A percentile compares a stretch with the other conserved stretches of the same genome.
These are phyloP conservation scores for Claviceps arundinis DNA, from an alignment of 2,329 filamentous ascomycete genomes.

Conservation along the genomic window DNA sequence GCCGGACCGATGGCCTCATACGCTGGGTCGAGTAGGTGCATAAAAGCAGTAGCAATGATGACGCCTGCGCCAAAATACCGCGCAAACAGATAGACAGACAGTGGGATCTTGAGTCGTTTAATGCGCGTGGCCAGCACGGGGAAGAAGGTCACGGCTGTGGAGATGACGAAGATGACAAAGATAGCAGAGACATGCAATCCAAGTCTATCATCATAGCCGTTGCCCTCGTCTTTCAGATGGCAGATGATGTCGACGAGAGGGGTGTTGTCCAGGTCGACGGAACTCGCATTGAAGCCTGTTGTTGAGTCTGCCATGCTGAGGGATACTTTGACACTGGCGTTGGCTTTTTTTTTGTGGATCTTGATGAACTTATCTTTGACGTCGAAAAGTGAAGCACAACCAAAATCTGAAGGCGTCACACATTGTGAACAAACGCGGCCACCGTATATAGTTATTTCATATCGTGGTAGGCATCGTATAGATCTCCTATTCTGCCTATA, in stretches of 20 bases:
- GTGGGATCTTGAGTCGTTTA: constrained; percentile 47
- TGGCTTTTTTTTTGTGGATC: too few species aligned
- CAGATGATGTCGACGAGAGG: constrained; percentile 27
- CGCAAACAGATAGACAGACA: constrained; percentile 67
- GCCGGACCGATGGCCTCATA: constrained; percentile 46
- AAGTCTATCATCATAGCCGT: constrained; percentile 46
- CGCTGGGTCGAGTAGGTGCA: constrained; percentile 75
- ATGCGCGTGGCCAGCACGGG: constrained; percentile 57
- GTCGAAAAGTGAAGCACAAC: not conserved
- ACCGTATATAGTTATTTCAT: not conserved
- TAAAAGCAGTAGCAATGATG: constrained; percentile 85
- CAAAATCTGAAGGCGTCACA: not conserved
- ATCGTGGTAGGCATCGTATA: not conserved
- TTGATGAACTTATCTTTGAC: not conserved
- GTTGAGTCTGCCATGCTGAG: constrained; percentile 12
- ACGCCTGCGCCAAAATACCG: constrained; percentile 93
- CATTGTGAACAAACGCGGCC: not conserved
- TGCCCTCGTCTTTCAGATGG: constrained; percentile 29
- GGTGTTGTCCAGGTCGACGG: constrained; percentile 48
- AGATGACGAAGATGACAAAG: constrained; percentile 73
- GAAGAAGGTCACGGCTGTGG: constrained; percentile 53
- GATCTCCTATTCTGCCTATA: not conserved
- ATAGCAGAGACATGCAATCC: constrained; percentile 72
- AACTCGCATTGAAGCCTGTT: constrained; percentile 41
- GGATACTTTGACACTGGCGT: not conserved